Percentiles rank a stretch among this genome's conserved stretches.
These are phyloP conservation scores for Tephrocybe sp. DNA, from an alignment of 768 basidiomycete genomes.

Conservation along the genomic window DNA sequence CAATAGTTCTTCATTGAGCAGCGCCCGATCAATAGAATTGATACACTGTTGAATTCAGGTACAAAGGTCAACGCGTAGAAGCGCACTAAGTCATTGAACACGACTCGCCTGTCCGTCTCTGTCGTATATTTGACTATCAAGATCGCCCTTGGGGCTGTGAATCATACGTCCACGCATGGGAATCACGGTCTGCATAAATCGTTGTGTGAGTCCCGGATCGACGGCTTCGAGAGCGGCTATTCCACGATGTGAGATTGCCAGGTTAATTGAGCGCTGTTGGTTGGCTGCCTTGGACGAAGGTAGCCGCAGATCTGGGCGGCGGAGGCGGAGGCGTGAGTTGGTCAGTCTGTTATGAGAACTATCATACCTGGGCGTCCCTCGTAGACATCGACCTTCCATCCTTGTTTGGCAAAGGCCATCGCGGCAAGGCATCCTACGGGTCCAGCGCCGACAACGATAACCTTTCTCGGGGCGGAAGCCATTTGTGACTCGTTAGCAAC, in stretches of 20 bases:
- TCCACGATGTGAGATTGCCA: slow-evolving; percentile 93
- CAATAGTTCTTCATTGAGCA: slow-evolving; percentile 85
- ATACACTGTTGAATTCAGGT: slow-evolving; percentile 65
- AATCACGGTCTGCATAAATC: slow-evolving; percentile 78
- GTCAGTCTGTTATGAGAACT: neutral
- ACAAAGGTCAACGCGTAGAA: slow-evolving; percentile 19
- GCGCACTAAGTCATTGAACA: slow-evolving; percentile 9
- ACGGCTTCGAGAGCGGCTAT: slow-evolving; percentile 85
- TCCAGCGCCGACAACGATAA: slow-evolving; percentile 82
- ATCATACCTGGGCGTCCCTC: slow-evolving; percentile 73
- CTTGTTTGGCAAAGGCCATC: slow-evolving; percentile 79
- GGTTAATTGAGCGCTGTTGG: slow-evolving; percentile 90
- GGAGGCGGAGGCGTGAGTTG: slow-evolving; percentile 6
- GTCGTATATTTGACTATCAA: slow-evolving; percentile 87
- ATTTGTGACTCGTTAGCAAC: too few species aligned
- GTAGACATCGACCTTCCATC: slow-evolving; percentile 81
- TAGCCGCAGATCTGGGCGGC: slow-evolving; percentile 65
- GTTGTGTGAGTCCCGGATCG: slow-evolving; percentile 65
- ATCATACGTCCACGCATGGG: slow-evolving; percentile 98
- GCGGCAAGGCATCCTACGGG: slow-evolving; percentile 95
- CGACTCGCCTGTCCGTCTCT: slow-evolving; percentile 74
- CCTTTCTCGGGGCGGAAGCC: slow-evolving; percentile 41
- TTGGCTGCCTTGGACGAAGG: slow-evolving; percentile 63
- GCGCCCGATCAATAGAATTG: slow-evolving; percentile 88
- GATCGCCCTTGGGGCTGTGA: slow-evolving; percentile 69